Evolutionary conservation across 2,329 filamentous ascomycete genomes (phyloP), one percentile per base, ranked within the genome.

Genomic region (Colletotrichum gigasporum): DNA sequence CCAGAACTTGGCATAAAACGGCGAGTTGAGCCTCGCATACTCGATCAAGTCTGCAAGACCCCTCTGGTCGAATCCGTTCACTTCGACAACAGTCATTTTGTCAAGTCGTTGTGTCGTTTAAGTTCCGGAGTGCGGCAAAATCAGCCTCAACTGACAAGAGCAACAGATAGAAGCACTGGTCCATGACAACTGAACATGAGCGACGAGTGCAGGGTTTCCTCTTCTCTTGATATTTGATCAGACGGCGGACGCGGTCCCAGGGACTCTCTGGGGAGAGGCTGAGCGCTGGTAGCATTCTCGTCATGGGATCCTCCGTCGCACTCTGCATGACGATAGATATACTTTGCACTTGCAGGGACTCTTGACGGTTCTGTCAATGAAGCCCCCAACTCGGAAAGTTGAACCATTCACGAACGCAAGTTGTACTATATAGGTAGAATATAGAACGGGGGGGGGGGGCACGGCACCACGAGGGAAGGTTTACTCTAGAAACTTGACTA

Each of bases 1-100:
- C 56, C 61, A 64, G n/a, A 20, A 44, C 22, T 44, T 48, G 28
- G 56, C 61, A 10, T 64, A 64, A 28, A 48, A 64, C 7, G 48
- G 35, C 1, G 56, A 64, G 16, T 64, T 61, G 20, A 37, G 7
- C 12, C 35, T 61, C 16, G 61, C 61, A 16, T 61, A 61, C 10
- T 54, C 22, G 14, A 64, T 26, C n/a, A 61, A 22, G 14, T 61
- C 61, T 42, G 48, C 5, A 12, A 64, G 48, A 6, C n/a, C 10
- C 26, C 14, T 6, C 10, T n/a, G 9, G 34, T 10, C 30, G 14
- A 11, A 24, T 8, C 20, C 42, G 7, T 50, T 32, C 2, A 35
- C 12, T 5, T 48, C 32, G 10, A 14, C 3, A 3, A 45, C 10
- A 7, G 56, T 50, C 61, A 64, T 64, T 4, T 37, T 55, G 56